Base-by-base conservation (phyloP, 495 filamentous ascomycete species). In the Corynascus novoguineensis region DNA sequence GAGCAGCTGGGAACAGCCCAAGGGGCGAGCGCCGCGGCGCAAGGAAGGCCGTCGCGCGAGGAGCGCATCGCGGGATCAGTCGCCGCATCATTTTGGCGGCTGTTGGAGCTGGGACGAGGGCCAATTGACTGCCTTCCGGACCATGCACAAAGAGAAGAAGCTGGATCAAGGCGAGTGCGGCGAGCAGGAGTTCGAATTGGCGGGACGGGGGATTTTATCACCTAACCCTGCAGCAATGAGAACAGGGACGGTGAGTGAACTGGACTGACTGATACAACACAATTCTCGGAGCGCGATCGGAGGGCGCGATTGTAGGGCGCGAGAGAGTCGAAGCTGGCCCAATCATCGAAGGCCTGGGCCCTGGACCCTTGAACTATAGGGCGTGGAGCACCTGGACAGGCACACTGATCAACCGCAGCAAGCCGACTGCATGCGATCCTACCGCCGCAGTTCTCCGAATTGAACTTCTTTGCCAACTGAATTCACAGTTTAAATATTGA, bases 251-350 rank as follows among this genome's bases (percentile, higher is more conserved):
- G 29, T 35, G 10, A 50, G n/a, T 27, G 9, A 12, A 12, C 15
- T 32, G 4, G 4, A 7, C n/a, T 9, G 24, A 42, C 37, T 31
- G 38, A 34, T 15, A 10, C 25, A 54, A 28, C 52, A 56, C n/a
- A 50, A 37, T 35, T 50, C 29, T 70, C 68, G 68, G 68, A 70
- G 63, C 44, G 29, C 54, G 60, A 70, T 70, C 68, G 68, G 68
- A 68, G 68, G 3, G 6, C 25, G 21, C 28, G 45, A 51, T 59
- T n/a, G n/a, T n/a, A n/a, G n/a, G 47, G 34, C 40, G 37, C 17
- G 8, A 52, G 27, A 11, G n/a, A 1, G 15, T 12, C 34, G 44
- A n/a, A 12, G 31, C 8, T 52, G 21, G 40, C 9, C 66, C 64
- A 69, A 69, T 67, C 64, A 63, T n/a, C n/a, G 28, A 11, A 21